A percentile compares a stretch with the other conserved stretches of the same genome.
These are phyloP conservation scores for Penicillium fimorum DNA, from an alignment of 495 filamentous ascomycete genomes.

Conservation along the genomic window DNA sequence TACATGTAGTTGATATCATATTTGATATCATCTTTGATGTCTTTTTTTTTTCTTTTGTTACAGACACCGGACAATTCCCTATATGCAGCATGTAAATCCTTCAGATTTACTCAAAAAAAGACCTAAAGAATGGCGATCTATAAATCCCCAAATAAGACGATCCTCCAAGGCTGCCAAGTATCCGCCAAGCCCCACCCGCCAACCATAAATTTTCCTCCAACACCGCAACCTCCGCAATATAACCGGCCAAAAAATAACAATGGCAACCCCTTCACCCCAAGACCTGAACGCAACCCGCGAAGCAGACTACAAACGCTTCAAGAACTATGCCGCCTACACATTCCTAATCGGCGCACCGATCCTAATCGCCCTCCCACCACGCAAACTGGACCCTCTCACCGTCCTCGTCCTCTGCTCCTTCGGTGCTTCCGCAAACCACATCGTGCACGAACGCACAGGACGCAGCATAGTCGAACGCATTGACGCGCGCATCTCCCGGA, in stretches of 20 bases:
- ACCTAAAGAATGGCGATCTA: neutral
- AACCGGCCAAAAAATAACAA: constrained; percentile 3
- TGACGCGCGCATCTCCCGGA: constrained; percentile 27
- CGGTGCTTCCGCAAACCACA: constrained; percentile 62
- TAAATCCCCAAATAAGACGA: neutral
- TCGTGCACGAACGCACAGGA: constrained; percentile 55
- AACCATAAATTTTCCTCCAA: neutral
- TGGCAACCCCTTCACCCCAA: constrained; percentile 16
- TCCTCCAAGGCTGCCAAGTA: neutral
- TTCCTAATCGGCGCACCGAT: constrained; percentile 68
- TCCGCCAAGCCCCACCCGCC: neutral
- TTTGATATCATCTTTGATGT: neutral
- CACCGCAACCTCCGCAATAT: constrained; percentile 1
- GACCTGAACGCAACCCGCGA: constrained; percentile 22
- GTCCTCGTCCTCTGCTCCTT: constrained; percentile 60
- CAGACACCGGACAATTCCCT: neutral
- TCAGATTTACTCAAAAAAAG: neutral
- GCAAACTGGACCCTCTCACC: constrained; percentile 65
- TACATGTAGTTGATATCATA: neutral
- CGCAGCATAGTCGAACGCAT: constrained; percentile 49
- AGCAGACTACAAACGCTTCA: constrained; percentile 51
- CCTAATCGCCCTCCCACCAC: constrained; percentile 72
- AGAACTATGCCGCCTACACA: constrained; percentile 59
- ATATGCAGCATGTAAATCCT: neutral
- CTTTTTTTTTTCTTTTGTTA: neutral